These are phyloP conservation scores for Aspergillus ostianus DNA, from an alignment of 495 filamentous ascomycete genomes.

Conservation along the genomic window DNA sequence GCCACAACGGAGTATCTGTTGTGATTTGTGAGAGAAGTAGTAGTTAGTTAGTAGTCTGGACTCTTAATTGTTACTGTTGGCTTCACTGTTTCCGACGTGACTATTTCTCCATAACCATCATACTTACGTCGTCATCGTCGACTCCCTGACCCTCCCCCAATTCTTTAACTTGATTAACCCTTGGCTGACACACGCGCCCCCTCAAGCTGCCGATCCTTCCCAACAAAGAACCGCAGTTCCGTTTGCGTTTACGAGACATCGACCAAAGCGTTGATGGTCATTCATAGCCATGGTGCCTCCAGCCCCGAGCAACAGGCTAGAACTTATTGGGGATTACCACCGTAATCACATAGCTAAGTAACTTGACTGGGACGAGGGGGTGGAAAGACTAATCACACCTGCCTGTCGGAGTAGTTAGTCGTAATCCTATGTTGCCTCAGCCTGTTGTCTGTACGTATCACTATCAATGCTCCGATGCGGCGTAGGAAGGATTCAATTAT, in stretches of 20 bases:
- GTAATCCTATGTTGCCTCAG: no score
- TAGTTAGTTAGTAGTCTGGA: no score
- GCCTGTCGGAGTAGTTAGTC: no score
- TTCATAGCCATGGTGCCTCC: background rate
- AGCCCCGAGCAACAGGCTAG: background rate
- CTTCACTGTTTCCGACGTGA: no score
- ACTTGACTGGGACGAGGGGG: no score
- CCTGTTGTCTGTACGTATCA: no score
- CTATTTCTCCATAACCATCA: constrained; percentile 1
- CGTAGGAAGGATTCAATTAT: no score
- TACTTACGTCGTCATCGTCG: background rate
- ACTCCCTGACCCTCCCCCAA: background rate
- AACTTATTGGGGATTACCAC: background rate
- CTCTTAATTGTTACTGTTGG: no score
- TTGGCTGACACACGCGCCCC: background rate
- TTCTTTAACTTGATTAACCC: background rate
- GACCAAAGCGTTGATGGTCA: background rate
- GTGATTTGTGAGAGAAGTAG: no score
- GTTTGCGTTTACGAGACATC: constrained; percentile 12
- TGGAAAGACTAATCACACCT: no score
- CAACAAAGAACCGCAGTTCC: constrained; percentile 9
- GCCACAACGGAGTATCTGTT: background rate
- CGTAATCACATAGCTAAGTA: background rate
- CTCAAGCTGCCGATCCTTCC: constrained; percentile 10
- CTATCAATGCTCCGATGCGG: no score